Evolutionary conservation across 2,329 filamentous ascomycete species (phyloP), one percentile per base, ranked within the genome.

Genomic region (Talaromyces sp.): DNA sequence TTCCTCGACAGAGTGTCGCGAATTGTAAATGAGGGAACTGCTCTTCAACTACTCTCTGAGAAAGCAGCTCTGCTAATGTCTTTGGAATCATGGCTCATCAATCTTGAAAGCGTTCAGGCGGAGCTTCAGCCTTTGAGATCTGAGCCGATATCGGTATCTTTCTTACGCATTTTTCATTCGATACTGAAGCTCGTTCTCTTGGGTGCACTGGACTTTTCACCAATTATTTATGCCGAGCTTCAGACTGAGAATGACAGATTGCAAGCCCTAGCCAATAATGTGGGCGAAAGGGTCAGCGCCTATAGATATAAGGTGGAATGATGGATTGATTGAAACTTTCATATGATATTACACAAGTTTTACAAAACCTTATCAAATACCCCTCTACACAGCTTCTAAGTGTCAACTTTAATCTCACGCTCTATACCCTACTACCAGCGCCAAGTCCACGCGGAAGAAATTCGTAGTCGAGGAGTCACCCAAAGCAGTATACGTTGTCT

Each of bases 1-100:
- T 65, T 61, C 24, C 63, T 65, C 39, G 58, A 39, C 33, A 65
- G 39, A 60, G 45, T 65, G 14, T 61, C 58, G 11, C 27, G 39
- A 9, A 41, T 57, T 9, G 9, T 33, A 58, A 27, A 49, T 3
- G 31, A 11, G 56, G 39, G n/a, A 31, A 33, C 1, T 2, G 49
- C 31, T 61, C 58, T 60, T 61, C 49, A 27, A 43, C 49, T 65
- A 41, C 19, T 61, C 50, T 50, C 57, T 5, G 41, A 60, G 39
- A 60, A 62, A 33, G 39, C 41, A 60, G 11, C 58, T 61, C 33
- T 65, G 19, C 58, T 65, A 10, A 33, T 58, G 16, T 57, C 63
- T n/a, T 61, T 65, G 35, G 39, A 56, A 33, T 41, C 33, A 16
- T 65, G 63, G 63, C 49, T 57, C 13, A 54, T 39, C 39, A 19